These are phyloP conservation scores for Tolypocladium tropicale DNA, from an alignment of 2,329 filamentous ascomycete genomes.

Conservation along the genomic window DNA sequence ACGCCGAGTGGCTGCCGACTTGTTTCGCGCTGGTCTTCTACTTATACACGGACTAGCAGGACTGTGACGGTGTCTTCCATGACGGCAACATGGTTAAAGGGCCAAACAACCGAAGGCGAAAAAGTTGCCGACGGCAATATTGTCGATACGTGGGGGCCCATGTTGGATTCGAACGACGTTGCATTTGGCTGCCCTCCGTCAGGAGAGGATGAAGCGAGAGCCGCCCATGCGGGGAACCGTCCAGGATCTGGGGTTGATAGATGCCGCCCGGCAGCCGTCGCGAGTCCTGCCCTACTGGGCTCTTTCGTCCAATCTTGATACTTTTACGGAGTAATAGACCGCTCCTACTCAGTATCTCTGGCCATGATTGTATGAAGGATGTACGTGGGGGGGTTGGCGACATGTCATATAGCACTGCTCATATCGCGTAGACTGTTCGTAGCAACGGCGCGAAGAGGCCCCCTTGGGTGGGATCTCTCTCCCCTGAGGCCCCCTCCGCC, in stretches of 20 bases:
- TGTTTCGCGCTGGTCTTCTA: background rate
- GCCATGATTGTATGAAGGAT: too few relatives aligned
- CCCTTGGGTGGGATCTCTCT: too few relatives aligned
- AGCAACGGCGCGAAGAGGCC: too few relatives aligned
- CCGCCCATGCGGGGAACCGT: background rate
- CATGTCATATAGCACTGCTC: too few relatives aligned
- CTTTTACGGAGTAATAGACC: background rate
- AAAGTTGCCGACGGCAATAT: background rate
- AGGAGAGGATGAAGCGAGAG: background rate
- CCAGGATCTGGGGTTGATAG: background rate
- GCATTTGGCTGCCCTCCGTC: background rate
- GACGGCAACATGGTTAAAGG: background rate
- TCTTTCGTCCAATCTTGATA: background rate
- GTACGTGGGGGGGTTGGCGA: too few relatives aligned
- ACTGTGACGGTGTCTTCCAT: background rate
- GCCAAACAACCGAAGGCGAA: too few relatives aligned
- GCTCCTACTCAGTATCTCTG: background rate
- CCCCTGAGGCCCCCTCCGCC: too few relatives aligned
- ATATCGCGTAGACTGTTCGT: too few relatives aligned
- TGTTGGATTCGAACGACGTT: background rate
- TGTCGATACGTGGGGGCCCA: background rate
- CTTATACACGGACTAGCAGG: background rate
- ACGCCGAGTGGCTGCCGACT: too few relatives aligned
- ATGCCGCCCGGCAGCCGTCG: background rate
- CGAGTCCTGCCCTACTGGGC: background rate